Percentiles rank a stretch among this genome's conserved stretches.
phyloP scores from a whole-genome alignment of 441 rosid species.

The Populus hybrid region DNA sequence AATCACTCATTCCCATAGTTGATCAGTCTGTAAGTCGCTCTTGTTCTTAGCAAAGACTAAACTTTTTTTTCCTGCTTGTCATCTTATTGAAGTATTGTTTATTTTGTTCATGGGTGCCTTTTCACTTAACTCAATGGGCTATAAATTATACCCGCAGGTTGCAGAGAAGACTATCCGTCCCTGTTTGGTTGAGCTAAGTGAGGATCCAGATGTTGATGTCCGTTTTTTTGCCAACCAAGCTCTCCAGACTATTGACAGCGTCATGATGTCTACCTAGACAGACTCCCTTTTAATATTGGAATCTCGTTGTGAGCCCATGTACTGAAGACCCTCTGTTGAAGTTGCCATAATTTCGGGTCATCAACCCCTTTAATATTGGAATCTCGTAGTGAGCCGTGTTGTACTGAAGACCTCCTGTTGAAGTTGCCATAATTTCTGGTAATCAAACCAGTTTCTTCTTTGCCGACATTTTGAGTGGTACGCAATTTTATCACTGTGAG shows the following conservation, averaged over 20 bases:
- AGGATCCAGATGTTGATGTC: slow-evolving; percentile 94
- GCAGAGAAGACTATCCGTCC: slow-evolving; percentile 73
- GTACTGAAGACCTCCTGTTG: not conserved
- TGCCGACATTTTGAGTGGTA: not conserved
- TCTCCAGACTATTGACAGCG: slow-evolving; percentile 62
- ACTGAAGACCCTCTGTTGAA: not conserved
- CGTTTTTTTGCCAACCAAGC: slow-evolving; percentile 82
- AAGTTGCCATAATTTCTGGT: slow-evolving; percentile 1
- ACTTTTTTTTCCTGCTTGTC: not conserved
- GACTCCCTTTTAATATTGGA: not conserved
- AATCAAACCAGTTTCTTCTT: slow-evolving; percentile 6
- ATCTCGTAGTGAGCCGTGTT: not conserved
- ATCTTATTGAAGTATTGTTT: not conserved
- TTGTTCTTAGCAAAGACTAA: not conserved
- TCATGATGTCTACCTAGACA: slow-evolving; percentile 63
- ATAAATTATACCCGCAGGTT: slow-evolving; percentile 40
- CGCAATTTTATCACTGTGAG: not conserved
- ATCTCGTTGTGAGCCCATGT: not conserved
- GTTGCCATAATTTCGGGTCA: slow-evolving; percentile 4
- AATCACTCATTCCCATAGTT: slow-evolving; percentile 79
- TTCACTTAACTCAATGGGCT: not conserved
- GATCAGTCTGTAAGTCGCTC: slow-evolving; percentile 75
- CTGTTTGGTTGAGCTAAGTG: slow-evolving; percentile 76
- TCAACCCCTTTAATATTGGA: not conserved
- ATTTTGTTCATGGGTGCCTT: slow-evolving; percentile 15